Conservation (phyloP, 2,329 filamentous ascomycete species). For the Zasmidium angulare region DNA sequence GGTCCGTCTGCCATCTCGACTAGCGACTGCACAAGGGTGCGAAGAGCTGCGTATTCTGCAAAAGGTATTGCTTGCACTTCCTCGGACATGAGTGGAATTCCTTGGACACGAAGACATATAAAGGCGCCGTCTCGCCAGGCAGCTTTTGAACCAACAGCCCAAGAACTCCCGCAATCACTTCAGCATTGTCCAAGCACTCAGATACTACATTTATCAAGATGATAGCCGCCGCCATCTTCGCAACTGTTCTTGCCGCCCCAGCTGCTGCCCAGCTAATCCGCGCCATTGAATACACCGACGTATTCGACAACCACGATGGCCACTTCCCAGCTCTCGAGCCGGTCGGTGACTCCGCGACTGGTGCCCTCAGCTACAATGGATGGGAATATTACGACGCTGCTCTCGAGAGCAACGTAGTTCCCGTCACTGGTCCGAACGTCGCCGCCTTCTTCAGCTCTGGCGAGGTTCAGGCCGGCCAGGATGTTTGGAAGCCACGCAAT, state of each 20-base stretch:
- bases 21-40: not conserved
- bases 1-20: not conserved
- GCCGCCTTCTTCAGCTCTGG: conserved; percentile 4
- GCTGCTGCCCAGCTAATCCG: conserved; percentile 2
- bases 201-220: not conserved
- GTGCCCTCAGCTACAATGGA: conserved; percentile 2
- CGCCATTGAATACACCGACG: not conserved
- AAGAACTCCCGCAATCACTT: too few relatives aligned
- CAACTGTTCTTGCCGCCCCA: not conserved
- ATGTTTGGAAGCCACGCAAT: conserved; percentile 8
- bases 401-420: not conserved
- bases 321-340: not conserved
- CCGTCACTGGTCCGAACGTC: not conserved
- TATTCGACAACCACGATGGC: not conserved
- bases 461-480: conserved; percentile 1
- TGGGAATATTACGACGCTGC: conserved; percentile 4
- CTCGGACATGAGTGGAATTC: not conserved
- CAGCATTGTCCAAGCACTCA: too few relatives aligned
- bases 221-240: not conserved
- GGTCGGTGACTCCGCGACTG: not conserved
- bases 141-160: not conserved
- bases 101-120: not conserved
- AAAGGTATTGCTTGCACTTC: not conserved
- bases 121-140: not conserved
- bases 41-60: not conserved